Base-by-base conservation (phyloP, 352 stramenopile genomes). In the Globisporangium okanoganense region DNA sequence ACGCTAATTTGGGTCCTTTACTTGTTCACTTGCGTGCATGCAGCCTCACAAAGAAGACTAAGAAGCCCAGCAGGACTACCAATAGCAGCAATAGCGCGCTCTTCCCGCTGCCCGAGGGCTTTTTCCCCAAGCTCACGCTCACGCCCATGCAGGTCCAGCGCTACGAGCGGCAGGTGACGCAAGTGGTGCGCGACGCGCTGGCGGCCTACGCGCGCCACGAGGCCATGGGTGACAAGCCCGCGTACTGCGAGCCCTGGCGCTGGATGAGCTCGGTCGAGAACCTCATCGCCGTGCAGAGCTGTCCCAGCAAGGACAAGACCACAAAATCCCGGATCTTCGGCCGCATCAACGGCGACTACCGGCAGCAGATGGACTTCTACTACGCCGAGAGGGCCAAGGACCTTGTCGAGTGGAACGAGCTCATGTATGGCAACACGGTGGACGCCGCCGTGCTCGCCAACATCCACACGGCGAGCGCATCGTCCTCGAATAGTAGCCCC, bases 401-500 rank as follows among this genome's bases (percentile, higher is more conserved):
- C 51, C 66, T 90, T 20, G 88, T 85, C 55, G 77, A 85, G 14
- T 85, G 79, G 56, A 77, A 89, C 65, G 79, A 88, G 56, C 77
- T 89, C 63, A 79, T 90, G 73, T 78, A 76, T 49, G 75, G 84
- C 27, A 75, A 82, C 57, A 74, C 71, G 1, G 64, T 90, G 31
- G 85, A 94, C 60, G 78, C 78, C 6, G 73, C 75, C 4, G 82
- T 94, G 55, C 62, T 94, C 38, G 61, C 71, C 64, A 94, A 85
- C 49, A 82, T 94, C 62, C 76, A 90, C 61, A 89, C 79, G n/a
- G 71, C 78, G 41, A 63, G 67, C 36, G 29, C 29, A 6, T 3
- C n/a, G n/a, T n/a, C 35, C 1, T 33, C 56, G 3, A 64, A 56
- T 8, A 73, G 67, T 5, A 31, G 56, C 20, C 31, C 18, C 25